These are phyloP conservation scores for Nemania bipapillata DNA, from an alignment of 2,329 filamentous ascomycete species.

Conservation along the genomic window DNA sequence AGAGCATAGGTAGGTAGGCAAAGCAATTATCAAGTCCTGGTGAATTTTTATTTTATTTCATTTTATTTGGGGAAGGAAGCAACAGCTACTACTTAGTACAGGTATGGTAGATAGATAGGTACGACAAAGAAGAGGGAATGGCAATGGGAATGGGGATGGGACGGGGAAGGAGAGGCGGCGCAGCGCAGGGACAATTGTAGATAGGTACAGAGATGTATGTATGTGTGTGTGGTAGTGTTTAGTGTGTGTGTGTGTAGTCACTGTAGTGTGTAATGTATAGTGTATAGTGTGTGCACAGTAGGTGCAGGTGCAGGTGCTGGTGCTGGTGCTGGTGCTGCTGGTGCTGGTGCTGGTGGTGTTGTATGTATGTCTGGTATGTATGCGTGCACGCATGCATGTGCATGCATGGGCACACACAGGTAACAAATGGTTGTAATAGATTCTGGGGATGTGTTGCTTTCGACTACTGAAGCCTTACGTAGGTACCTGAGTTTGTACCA, in stretches of 20 bases:
- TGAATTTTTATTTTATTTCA: no score
- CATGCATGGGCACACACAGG: no score
- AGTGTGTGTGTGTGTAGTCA: neutral
- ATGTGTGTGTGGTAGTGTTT: neutral
- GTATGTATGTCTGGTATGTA: neutral
- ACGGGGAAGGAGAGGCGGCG: no score
- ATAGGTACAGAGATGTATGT: no score
- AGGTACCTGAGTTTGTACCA: neutral
- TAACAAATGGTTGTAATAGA: neutral
- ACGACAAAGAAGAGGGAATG: no score
- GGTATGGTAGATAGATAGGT: no score
- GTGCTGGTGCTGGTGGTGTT: no score
- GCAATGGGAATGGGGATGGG: no score
- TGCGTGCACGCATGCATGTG: neutral
- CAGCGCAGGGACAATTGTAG: no score
- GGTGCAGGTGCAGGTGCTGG: neutral
- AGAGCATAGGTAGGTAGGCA: neutral
- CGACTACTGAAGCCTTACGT: no score
- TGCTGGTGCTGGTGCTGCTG: neutral
- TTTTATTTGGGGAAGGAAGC: no score
- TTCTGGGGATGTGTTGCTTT: neutral
- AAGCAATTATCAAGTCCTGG: neutral
- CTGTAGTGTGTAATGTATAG: neutral
- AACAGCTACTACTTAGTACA: no score
- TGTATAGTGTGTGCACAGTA: neutral